A percentile compares a stretch with the other conserved stretches of the same genome.
Conservation (phyloP, 495 filamentous ascomycete species). For the Podospora comata region DNA sequence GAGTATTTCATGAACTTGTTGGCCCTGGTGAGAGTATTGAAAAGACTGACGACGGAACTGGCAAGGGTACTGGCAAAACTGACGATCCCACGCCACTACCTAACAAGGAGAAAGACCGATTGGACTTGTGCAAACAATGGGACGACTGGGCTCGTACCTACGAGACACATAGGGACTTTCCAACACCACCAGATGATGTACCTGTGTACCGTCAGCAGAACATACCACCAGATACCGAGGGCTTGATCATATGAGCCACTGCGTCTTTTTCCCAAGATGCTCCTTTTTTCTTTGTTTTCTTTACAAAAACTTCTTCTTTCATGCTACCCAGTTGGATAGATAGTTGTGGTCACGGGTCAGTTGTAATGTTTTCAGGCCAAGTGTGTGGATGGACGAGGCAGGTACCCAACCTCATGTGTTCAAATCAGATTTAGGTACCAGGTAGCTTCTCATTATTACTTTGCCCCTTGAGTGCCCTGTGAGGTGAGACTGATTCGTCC, state of each 20-base stretch:
- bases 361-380: too few relatives aligned
- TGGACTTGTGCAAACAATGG: background rate
- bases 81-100: too few relatives aligned
- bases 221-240: background rate
- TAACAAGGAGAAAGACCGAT: background rate
- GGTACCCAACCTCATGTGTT: too few relatives aligned
- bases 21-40: too few relatives aligned
- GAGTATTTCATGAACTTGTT: too few relatives aligned
- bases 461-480: background rate
- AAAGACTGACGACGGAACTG: too few relatives aligned
- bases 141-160: background rate
- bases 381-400: too few relatives aligned
- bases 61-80: too few relatives aligned
- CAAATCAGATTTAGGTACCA: too few relatives aligned
- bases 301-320: too few relatives aligned
- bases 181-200: background rate
- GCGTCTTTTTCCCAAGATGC: background rate
- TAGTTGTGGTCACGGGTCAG: too few relatives aligned
- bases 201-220: background rate
- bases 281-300: background rate
- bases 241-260: background rate
- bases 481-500: background rate
- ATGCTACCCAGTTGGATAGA: too few relatives aligned
- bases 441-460: background rate
- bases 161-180: background rate